These are phyloP conservation scores for Penicillium digitatum DNA, from an alignment of 2,329 filamentous ascomycete species.

Conservation along the genomic window DNA sequence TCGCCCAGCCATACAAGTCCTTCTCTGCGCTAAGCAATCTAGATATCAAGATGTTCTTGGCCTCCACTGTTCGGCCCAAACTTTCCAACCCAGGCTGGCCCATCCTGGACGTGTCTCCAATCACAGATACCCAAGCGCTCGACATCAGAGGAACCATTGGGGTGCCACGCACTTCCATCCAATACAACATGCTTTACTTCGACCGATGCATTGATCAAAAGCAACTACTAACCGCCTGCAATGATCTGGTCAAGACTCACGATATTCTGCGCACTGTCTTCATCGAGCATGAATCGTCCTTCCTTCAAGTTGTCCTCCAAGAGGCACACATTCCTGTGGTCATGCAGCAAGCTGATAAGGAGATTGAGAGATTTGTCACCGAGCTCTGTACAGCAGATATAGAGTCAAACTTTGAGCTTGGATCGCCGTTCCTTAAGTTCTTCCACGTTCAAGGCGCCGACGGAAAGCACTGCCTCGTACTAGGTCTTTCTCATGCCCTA, in stretches of 20 bases:
- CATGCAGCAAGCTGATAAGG: conserved; percentile 46
- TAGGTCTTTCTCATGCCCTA: conserved; percentile 62
- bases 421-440: conserved; percentile 56
- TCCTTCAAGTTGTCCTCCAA: conserved; percentile 55
- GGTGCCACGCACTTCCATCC: conserved; percentile 57
- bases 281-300: conserved; percentile 47
- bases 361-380: conserved; percentile 48
- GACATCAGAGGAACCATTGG: conserved; percentile 57
- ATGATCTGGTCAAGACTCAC: conserved; percentile 53
- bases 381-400: conserved; percentile 52
- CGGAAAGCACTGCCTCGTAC: conserved; percentile 39
- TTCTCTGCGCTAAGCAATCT: conserved; percentile 49
- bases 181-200: conserved; percentile 62
- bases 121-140: conserved; percentile 56
- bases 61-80: conserved; percentile 46
- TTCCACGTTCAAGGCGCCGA: conserved; percentile 44
- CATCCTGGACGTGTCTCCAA: conserved; percentile 55
- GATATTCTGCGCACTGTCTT: conserved; percentile 64
- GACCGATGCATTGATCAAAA: conserved; percentile 46
- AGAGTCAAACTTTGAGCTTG: conserved; percentile 51
- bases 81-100: conserved; percentile 49
- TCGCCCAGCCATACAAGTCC: conserved; percentile 36
- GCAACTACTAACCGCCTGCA: conserved; percentile 42
- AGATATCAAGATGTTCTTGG: conserved; percentile 43
- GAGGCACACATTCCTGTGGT: conserved; percentile 46